Conservation (phyloP, 1,284 basidiomycete genomes). For the Kalmanozyma brasiliensis region DNA sequence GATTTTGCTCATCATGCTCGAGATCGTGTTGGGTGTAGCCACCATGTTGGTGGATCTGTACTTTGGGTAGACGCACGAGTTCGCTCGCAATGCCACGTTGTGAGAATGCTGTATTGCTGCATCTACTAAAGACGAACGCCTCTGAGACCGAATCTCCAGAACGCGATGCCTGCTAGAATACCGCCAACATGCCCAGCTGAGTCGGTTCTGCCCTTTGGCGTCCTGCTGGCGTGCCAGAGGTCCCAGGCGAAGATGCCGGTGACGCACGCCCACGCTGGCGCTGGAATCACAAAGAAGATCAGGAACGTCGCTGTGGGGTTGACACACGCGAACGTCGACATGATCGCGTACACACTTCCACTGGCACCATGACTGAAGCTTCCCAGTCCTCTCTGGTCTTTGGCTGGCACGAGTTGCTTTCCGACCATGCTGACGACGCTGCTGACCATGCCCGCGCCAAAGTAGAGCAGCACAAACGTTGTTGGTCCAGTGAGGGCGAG, state of each 20-base stretch:
- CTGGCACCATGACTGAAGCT: slow-evolving; percentile 43
- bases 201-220: slow-evolving; percentile 72
- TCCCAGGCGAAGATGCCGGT: slow-evolving; percentile 81
- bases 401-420: slow-evolving; percentile 66
- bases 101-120: neutral
- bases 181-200: slow-evolving; percentile 84
- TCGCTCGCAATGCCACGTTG: too few relatives aligned
- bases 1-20: slow-evolving; percentile 88
- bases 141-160: slow-evolving; percentile 38
- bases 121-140: slow-evolving; percentile 15
- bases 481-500: slow-evolving; percentile 77
- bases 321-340: slow-evolving; percentile 78
- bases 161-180: slow-evolving; percentile 74
- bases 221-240: slow-evolving; percentile 71
- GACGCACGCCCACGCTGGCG: slow-evolving; percentile 83
- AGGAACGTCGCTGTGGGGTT: slow-evolving; percentile 78
- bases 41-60: slow-evolving; percentile 67
- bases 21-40: slow-evolving; percentile 72
- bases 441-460: slow-evolving; percentile 71
- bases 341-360: slow-evolving; percentile 74
- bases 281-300: slow-evolving; percentile 79
- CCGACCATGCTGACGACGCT: slow-evolving; percentile 74
- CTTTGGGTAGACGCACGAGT: slow-evolving; percentile 46
- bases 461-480: slow-evolving; percentile 80
- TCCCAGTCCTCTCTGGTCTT: neutral